Evolutionary conservation across 1,284 basidiomycete species (phyloP).

Genomic region (Cutaneotrichosporon daszewskae): DNA sequence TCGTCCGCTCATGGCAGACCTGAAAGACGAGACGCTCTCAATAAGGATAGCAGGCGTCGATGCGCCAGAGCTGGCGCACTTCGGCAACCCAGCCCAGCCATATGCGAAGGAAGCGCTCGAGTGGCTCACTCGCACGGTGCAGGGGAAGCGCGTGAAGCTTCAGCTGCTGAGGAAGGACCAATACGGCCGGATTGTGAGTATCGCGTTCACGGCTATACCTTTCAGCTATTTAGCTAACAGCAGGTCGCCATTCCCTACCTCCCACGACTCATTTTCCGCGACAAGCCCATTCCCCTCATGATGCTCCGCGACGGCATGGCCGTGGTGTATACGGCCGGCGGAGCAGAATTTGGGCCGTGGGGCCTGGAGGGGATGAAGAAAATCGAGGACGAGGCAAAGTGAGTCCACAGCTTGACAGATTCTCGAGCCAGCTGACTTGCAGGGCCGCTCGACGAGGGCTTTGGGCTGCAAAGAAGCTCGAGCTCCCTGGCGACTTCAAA

Average conservation of each 20-base stretch:
- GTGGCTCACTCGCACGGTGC: slow-evolving; percentile 61
- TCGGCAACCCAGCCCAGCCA: slow-evolving; percentile 69
- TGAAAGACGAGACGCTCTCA: slow-evolving; percentile 71
- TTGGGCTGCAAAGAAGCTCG: slow-evolving; percentile 58
- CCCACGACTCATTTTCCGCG: slow-evolving; percentile 49
- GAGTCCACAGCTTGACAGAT: slow-evolving; percentile 24
- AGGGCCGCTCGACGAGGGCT: slow-evolving; percentile 60
- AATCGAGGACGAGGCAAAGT: slow-evolving; percentile 65
- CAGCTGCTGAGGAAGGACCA: slow-evolving; percentile 71
- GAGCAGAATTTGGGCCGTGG: slow-evolving; percentile 68
- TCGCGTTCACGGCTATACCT: neutral
- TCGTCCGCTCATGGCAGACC: slow-evolving; percentile 48
- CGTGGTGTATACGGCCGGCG: slow-evolving; percentile 65
- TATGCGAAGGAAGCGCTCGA: slow-evolving; percentile 63
- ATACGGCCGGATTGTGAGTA: slow-evolving; percentile 67
- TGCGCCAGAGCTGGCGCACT: slow-evolving; percentile 78
- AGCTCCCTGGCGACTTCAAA: slow-evolving; percentile 75
- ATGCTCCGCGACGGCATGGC: slow-evolving; percentile 74
- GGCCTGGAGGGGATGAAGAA: slow-evolving; percentile 60
- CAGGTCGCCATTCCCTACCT: slow-evolving; percentile 62
- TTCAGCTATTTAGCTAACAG: neutral
- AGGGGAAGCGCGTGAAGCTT: slow-evolving; percentile 50
- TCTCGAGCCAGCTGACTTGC: slow-evolving; percentile 7
- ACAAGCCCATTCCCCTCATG: slow-evolving; percentile 60
- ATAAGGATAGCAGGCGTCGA: slow-evolving; percentile 82